Evolutionary conservation across 2,329 filamentous ascomycete species (phyloP), one percentile per base, ranked within the genome.

Genomic region (Claviceps sp.): DNA sequence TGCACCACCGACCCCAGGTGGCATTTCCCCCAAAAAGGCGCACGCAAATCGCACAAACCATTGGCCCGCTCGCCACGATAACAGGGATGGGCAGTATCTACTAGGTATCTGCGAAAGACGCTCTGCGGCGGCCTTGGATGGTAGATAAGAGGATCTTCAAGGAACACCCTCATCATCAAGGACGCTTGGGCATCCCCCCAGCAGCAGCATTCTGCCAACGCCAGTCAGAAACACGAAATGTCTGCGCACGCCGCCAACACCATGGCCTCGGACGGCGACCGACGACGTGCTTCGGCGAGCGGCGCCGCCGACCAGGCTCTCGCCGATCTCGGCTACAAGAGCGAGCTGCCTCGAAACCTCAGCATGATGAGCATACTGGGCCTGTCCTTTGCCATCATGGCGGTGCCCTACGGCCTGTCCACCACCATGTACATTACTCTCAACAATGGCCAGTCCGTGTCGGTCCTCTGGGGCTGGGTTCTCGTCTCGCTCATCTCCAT

Each of bases 381-480:
- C 49, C 64, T 75, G n/a, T 72, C 71, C 3, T 75, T 75, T 54
- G 72, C 72, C 61, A 75, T 75, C 61, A 72, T 75, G 62, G 73
- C 74, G 58, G 72, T 72, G 47, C 73, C 72, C 56, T 76, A 72
- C 16, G 74, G 73, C 24, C 66, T 76, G 46, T 71, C 72, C 30
- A 73, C 73, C 16, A 75, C 72, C 9, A 65, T 76, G 52, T 67
- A 67, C 56, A 66, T 75, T 50, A 70, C 72, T 36, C 70, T 91
- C 48, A 82, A 84, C n/a, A 84, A 80, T 51, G 87, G 87, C 49
- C 85, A 87, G 1, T 77, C 82, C 37, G 81, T 79, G n/a, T 78
- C 82, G 54, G 79, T 89, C 41, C 76, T 90, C 54, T 91, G 84
- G 82, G 87, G 86, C 24, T 71, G 84, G 67, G 52, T 68, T 36